Evolutionary conservation across 345 rosid species (phyloP), one percentile per base, ranked within the genome.

Genomic region (Euphorbia tirucalli): DNA sequence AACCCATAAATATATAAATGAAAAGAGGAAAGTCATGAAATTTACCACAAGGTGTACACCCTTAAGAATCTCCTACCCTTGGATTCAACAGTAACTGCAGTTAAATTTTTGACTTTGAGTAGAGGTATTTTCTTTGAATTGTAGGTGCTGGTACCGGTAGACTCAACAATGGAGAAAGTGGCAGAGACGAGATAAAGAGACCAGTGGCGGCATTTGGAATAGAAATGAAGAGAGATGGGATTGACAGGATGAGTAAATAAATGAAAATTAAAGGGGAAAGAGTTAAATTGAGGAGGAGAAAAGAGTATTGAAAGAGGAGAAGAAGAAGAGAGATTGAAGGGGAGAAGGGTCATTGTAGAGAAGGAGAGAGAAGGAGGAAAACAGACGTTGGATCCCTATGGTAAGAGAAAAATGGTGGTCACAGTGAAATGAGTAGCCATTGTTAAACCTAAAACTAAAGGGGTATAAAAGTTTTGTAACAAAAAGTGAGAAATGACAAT

Each of bases 1-100:
- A n/a, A n/a, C n/a, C n/a, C n/a, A n/a, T n/a, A n/a, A n/a, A n/a
- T n/a, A n/a, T n/a, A n/a, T n/a, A n/a, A n/a, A n/a, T n/a, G n/a
- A n/a, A n/a, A n/a, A n/a, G n/a, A n/a, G n/a, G n/a, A n/a, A n/a
- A n/a, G n/a, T n/a, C n/a, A n/a, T n/a, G n/a, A n/a, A n/a, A n/a
- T n/a, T n/a, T n/a, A 95, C 70, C 48, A 89, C 75, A 18, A 95
- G 85, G 71, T 89, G 80, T 10, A 95, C 92, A 28, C 98, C 97
- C 75, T 87, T 87, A 71, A 93, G 89, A 67, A 95, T 89, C 84
- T 93, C 89, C 82, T 93, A 90, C 58, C 85, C n/a, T n/a, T 85
- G 50, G 98, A 82, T 66, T 92, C 93, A 2, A 87, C 74, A 78
- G 92, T 85, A 61, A 86, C 94, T 0, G 96, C 98, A 43, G 84